phyloP scores from a whole-genome alignment of 352 stramenopile genomes.

The Thraustotheca clavata region DNA sequence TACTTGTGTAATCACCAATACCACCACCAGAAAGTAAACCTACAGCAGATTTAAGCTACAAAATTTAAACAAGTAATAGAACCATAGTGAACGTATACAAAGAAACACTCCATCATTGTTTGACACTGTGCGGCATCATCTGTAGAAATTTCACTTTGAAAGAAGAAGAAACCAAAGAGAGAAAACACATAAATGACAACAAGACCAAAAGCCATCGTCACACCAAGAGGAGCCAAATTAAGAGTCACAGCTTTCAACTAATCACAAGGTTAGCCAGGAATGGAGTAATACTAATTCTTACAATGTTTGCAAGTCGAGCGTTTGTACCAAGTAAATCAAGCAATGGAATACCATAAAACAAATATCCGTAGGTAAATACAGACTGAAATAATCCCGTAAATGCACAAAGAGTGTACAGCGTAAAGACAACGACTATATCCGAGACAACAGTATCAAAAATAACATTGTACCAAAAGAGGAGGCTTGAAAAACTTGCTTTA shows the following conservation, averaged over 20 bases:
- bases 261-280: neutral
- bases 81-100: constrained; percentile 19
- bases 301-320: constrained; percentile 17
- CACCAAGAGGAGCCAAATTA: constrained; percentile 6
- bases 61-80: neutral
- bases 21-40: constrained; percentile 10
- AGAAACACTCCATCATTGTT: constrained; percentile 19
- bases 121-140: constrained; percentile 1
- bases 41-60: neutral
- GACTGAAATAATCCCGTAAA: neutral
- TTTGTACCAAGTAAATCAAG: constrained; percentile 17
- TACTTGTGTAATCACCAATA: constrained; percentile 19
- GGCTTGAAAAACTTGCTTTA: neutral
- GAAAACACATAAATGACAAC: constrained; percentile 25
- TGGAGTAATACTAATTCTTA: neutral
- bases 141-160: constrained; percentile 16
- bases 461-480: constrained; percentile 20
- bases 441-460: constrained; percentile 10
- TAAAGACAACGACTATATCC: constrained; percentile 15
- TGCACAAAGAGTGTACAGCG: constrained; percentile 11
- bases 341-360: constrained; percentile 18
- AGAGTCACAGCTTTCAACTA: constrained; percentile 20
- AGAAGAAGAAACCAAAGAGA: constrained; percentile 22
- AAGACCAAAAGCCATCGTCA: constrained; percentile 19
- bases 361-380: neutral